These are phyloP conservation scores for Hemisphaericaspora nanyangensis DNA, from an alignment of 805 yeast genomes.

Conservation along the genomic window DNA sequence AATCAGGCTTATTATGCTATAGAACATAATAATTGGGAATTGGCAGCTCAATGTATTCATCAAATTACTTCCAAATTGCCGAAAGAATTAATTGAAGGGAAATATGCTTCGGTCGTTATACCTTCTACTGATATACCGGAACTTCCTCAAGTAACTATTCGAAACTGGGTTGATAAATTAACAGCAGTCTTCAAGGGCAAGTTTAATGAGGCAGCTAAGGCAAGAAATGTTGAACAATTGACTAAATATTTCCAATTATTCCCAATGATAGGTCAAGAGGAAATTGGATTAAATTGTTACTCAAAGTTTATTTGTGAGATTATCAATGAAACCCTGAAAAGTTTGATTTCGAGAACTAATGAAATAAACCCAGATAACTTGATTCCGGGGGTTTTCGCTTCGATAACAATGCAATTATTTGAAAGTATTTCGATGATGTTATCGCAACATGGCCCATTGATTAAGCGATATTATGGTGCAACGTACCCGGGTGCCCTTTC, in stretches of 20 bases:
- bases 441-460: slow-evolving; percentile 80
- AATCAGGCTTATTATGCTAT: slow-evolving; percentile 66
- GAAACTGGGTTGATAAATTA: slow-evolving; percentile 57
- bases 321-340: slow-evolving; percentile 73
- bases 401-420: slow-evolving; percentile 62
- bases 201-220: slow-evolving; percentile 67
- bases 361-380: slow-evolving; percentile 9
- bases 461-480: slow-evolving; percentile 56
- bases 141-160: slow-evolving; percentile 56
- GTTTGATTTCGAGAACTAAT: slow-evolving; percentile 44
- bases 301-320: slow-evolving; percentile 83
- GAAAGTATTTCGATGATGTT: slow-evolving; percentile 83
- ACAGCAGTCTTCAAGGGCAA: slow-evolving; percentile 53
- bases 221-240: slow-evolving; percentile 61
- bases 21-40: slow-evolving; percentile 62
- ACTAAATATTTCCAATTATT: slow-evolving; percentile 82
- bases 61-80: slow-evolving; percentile 46
- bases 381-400: slow-evolving; percentile 53
- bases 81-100: slow-evolving; percentile 48
- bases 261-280: slow-evolving; percentile 75
- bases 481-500: slow-evolving; percentile 57
- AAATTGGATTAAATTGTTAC: slow-evolving; percentile 72
- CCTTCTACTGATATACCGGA: slow-evolving; percentile 88
- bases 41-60: slow-evolving; percentile 70
- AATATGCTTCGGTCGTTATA: slow-evolving; percentile 73